Evolutionary conservation across 2,329 filamentous ascomycete genomes (phyloP).

Genomic region (Aspergillus sp.): DNA sequence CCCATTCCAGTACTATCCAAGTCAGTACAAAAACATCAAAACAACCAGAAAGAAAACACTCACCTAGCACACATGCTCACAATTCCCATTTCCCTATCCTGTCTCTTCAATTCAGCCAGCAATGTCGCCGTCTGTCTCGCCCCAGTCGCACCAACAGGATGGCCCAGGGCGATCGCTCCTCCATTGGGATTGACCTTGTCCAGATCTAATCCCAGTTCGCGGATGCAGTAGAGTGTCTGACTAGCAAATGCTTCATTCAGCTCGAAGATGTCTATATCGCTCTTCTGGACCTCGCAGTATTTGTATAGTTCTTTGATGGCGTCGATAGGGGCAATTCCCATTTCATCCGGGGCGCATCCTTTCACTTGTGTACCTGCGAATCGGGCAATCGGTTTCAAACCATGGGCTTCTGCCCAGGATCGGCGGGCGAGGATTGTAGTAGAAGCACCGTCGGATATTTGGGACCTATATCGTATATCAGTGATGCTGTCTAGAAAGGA

Average conservation of each 20-base stretch:
- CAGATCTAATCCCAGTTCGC: constrained; percentile 57
- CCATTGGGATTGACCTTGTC: constrained; percentile 80
- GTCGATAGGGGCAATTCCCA: constrained; percentile 66
- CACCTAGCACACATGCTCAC: constrained; percentile 80
- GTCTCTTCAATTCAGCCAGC: constrained; percentile 72
- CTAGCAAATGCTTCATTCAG: constrained; percentile 95
- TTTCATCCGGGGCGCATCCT: constrained; percentile 82
- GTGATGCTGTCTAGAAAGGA: background rate
- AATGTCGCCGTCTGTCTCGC: constrained; percentile 84
- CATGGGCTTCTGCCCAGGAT: constrained; percentile 73
- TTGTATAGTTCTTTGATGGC: constrained; percentile 70
- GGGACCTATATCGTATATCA: constrained; percentile 11
- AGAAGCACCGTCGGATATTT: constrained; percentile 52
- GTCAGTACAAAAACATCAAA: background rate
- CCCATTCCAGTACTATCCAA: constrained; percentile 19
- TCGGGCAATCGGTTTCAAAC: constrained; percentile 84
- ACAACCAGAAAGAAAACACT: constrained; percentile 13
- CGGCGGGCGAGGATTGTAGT: constrained; percentile 88
- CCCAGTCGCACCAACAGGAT: constrained; percentile 81
- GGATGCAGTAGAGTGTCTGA: constrained; percentile 87
- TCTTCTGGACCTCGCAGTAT: constrained; percentile 68
- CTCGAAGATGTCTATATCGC: constrained; percentile 85
- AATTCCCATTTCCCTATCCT: constrained; percentile 80
- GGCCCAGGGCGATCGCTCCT: constrained; percentile 82
- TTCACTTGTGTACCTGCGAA: constrained; percentile 84